A percentile compares a stretch with the other conserved stretches of the same genome.
These are phyloP conservation scores for Lentithecium fluviatile DNA, from an alignment of 495 filamentous ascomycete species.

Conservation along the genomic window DNA sequence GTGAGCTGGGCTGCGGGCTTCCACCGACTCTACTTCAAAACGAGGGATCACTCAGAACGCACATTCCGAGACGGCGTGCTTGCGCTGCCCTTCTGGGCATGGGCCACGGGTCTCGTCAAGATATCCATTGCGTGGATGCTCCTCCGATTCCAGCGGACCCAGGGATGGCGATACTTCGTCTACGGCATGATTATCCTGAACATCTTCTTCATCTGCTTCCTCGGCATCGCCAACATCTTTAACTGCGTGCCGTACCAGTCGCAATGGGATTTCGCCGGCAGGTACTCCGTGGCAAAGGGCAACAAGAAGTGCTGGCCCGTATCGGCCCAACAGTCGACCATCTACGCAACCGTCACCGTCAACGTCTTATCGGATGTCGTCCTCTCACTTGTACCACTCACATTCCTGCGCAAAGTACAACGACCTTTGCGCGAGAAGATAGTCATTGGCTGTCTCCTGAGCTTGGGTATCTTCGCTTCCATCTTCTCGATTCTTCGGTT, in stretches of 20 bases:
- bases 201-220: slow-evolving; percentile 25
- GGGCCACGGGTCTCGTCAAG: slow-evolving; percentile 41
- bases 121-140: slow-evolving; percentile 41
- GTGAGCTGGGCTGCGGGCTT: slow-evolving; percentile 1
- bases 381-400: slow-evolving; percentile 41
- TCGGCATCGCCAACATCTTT: slow-evolving; percentile 27
- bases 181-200: slow-evolving; percentile 32
- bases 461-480: slow-evolving; percentile 41
- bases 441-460: slow-evolving; percentile 40
- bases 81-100: slow-evolving; percentile 32
- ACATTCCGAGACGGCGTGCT: slow-evolving; percentile 8
- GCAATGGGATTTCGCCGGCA: slow-evolving; percentile 35
- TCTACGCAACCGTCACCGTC: slow-evolving; percentile 33
- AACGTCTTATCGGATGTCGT: slow-evolving; percentile 41
- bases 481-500: slow-evolving; percentile 9
- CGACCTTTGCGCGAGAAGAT: slow-evolving; percentile 40
- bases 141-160: slow-evolving; percentile 37
- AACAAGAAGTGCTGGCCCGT: slow-evolving; percentile 35
- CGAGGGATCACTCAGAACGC: neutral
- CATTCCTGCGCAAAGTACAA: slow-evolving; percentile 41
- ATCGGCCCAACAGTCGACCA: slow-evolving; percentile 11
- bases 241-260: slow-evolving; percentile 37
- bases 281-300: neutral
- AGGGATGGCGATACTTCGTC: slow-evolving; percentile 32
- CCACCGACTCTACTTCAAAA: neutral